A percentile compares a stretch with the other conserved stretches of the same genome.
These are phyloP conservation scores for Nothomitra cinnamomea DNA, from an alignment of 2,329 filamentous ascomycete species.

Conservation along the genomic window DNA sequence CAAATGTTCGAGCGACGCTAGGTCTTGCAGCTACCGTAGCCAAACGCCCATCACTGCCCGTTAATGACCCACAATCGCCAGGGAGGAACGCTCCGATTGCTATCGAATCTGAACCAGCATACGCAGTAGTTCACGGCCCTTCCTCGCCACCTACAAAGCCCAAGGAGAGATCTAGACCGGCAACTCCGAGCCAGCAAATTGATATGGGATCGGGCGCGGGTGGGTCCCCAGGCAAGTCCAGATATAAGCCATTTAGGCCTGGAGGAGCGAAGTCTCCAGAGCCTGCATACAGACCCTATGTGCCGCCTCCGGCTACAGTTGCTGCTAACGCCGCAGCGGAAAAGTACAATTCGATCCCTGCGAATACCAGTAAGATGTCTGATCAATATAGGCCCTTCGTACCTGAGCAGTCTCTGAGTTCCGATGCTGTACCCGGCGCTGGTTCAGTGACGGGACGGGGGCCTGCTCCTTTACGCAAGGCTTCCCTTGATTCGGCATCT, in stretches of 20 bases:
- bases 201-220: not conserved
- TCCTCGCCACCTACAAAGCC: not conserved
- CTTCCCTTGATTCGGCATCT: conserved; percentile 1
- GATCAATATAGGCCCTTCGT: not conserved
- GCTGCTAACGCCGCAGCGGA: not conserved
- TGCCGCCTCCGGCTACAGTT: not conserved
- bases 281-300: not conserved
- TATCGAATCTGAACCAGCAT: not conserved
- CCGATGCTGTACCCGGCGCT: not conserved
- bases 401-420: not conserved
- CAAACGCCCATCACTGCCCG: not conserved
- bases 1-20: not conserved
- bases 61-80: not conserved
- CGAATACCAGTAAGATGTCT: not conserved
- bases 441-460: not conserved
- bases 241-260: conserved; percentile 1
- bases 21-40: not conserved
- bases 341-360: not conserved
- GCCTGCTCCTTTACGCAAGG: not conserved
- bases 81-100: conserved; percentile 4
- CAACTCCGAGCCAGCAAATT: not conserved
- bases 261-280: not conserved
- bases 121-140: not conserved
- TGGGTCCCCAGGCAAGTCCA: not conserved
- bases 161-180: not conserved